These are phyloP conservation scores for Phytophthora foliorum DNA, from an alignment of 352 stramenopile species.

Conservation along the genomic window DNA sequence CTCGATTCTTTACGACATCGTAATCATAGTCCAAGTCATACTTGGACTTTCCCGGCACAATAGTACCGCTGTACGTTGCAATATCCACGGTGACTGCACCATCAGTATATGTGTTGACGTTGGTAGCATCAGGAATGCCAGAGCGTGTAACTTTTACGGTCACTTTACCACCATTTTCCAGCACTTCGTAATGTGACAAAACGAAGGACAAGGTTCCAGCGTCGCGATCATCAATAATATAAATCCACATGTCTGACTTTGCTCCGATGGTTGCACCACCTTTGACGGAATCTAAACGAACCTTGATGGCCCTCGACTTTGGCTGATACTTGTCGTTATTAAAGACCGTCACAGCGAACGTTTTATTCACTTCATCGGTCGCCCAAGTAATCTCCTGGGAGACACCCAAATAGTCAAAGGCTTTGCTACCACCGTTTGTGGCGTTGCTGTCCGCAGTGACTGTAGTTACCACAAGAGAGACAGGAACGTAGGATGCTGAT, in stretches of 20 bases:
- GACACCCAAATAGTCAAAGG: constrained; percentile 70
- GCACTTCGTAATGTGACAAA: constrained; percentile 62
- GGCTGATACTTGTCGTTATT: constrained; percentile 78
- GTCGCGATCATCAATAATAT: constrained; percentile 82
- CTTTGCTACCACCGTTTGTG: constrained; percentile 64
- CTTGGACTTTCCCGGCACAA: constrained; percentile 52
- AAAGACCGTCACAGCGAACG: constrained; percentile 71
- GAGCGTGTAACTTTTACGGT: constrained; percentile 60
- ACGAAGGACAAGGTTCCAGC: constrained; percentile 75
- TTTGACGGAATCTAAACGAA: constrained; percentile 56
- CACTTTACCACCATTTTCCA: constrained; percentile 59
- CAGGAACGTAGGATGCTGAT: constrained; percentile 67
- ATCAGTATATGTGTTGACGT: constrained; percentile 72
- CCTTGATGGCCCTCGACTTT: constrained; percentile 55
- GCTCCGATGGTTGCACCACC: constrained; percentile 65
- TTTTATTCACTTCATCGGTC: constrained; percentile 62
- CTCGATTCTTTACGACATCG: constrained; percentile 50
- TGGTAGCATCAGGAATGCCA: constrained; percentile 51
- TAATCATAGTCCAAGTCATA: constrained; percentile 72
- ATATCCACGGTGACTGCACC: constrained; percentile 65
- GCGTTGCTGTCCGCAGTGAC: constrained; percentile 62
- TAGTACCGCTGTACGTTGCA: constrained; percentile 61
- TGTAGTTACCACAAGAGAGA: constrained; percentile 62
- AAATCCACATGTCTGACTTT: constrained; percentile 64
- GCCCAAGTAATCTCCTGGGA: constrained; percentile 65